Evolutionary conservation across 345 rosid genomes (phyloP), one percentile per base, ranked within the genome.

Genomic region (Aegle marmelos): DNA sequence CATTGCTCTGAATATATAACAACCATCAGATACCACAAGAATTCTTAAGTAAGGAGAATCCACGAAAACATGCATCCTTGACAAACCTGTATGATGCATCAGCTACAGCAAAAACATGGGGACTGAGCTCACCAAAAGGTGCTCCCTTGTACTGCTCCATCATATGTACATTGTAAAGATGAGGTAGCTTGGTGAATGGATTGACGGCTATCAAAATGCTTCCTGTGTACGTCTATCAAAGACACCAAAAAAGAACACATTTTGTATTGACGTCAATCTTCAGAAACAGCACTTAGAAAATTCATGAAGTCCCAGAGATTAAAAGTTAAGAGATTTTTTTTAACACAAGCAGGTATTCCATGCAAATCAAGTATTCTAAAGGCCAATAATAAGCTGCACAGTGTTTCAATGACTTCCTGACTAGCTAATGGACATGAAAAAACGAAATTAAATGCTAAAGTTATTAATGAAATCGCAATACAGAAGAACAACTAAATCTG

Each of bases 131-230:
- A 61, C 99, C 99, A 37, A 96, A 96, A 45, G 96, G 94, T 77
- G 99, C 99, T 75, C 97, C 98, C 85, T 89, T 96, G 76, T 96
- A 96, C 74, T 91, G 97, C 79, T 96, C 99, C 99, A 96, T 96
- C 99, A 96, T 96, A 88, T 96, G 92, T 81, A 83, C 90, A 73
- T 96, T 83, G 83, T 96, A 96, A 80, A 96, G 97, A 86, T 96
- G 99, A 79, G 98, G 99, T 88, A 96, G 99, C 90, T 90, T 94
- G 79, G 92, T 91, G 88, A 96, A 96, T 1, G 99, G 99, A 84
- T 96, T 96, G 60, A 96, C 97, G 70, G 99, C 99, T 68, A 94
- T 96, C 88, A 96, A 88, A 82, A 96, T 96, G 90, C 97, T 92
- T 77, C 99, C 99, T 7, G 99, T 94, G 87, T 96, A 96, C 36